Evolutionary conservation across 2,329 filamentous ascomycete species (phyloP).

Genomic region (Juglanconis juglandina): DNA sequence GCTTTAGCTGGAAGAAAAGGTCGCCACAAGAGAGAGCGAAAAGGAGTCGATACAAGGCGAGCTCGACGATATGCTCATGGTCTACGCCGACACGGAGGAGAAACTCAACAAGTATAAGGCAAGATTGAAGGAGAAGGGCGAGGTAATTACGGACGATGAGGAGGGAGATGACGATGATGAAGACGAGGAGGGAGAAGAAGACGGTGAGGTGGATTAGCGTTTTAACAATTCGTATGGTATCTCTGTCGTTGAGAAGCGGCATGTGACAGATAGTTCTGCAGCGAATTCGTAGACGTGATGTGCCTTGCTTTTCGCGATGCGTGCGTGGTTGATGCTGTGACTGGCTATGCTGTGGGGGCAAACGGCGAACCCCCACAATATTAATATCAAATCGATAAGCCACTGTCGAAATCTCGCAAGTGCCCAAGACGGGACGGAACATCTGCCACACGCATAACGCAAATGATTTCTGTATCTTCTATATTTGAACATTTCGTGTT

Average conservation of each 20-base stretch:
- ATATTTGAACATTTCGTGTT: neutral
- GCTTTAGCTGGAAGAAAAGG: constrained; percentile 17
- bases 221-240: neutral
- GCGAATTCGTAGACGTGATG: neutral
- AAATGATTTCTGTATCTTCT: neutral
- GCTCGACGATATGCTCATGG: constrained; percentile 76
- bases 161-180: constrained; percentile 57
- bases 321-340: neutral
- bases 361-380: neutral
- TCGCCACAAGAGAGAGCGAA: constrained; percentile 52
- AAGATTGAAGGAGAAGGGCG: constrained; percentile 61
- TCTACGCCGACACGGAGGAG: constrained; percentile 76
- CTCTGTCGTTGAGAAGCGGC: neutral
- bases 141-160: constrained; percentile 73
- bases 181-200: constrained; percentile 45
- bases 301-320: neutral
- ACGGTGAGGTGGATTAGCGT: constrained; percentile 20
- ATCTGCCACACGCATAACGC: neutral
- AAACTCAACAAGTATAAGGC: constrained; percentile 75
- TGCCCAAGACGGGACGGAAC: constrained; percentile 1
- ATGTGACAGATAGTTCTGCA: neutral
- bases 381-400: neutral
- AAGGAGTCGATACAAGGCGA: constrained; percentile 65
- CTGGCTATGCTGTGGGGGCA: neutral
- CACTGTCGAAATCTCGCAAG: neutral